Evolutionary conservation across 73 alveolate genomes (phyloP).

Genomic region (Urostyla sp.): DNA sequence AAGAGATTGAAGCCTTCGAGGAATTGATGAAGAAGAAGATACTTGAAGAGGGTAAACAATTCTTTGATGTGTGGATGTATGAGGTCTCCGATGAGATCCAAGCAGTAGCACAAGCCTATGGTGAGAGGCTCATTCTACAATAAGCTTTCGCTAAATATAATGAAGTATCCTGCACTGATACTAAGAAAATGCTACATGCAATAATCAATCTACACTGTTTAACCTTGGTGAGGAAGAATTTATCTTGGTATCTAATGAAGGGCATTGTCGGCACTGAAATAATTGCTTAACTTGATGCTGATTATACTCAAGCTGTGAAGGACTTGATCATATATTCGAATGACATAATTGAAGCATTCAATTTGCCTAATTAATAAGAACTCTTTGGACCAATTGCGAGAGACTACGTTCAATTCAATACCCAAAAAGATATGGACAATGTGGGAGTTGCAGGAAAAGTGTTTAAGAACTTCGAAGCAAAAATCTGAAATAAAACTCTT

Average conservation of each 20-base stretch:
- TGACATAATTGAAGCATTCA: constrained; percentile 24
- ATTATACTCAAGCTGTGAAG: constrained; percentile 15
- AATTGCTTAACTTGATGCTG: constrained; percentile 3
- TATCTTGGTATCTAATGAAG: constrained; percentile 40
- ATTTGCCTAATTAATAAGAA: not conserved
- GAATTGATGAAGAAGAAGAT: constrained; percentile 2
- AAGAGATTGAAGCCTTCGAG: not conserved
- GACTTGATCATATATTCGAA: not conserved
- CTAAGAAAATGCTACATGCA: not conserved
- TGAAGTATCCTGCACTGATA: not conserved
- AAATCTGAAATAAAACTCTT: too few species aligned
- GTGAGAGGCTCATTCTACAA: constrained; percentile 48
- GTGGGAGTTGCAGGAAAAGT: constrained; percentile 35
- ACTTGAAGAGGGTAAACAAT: constrained; percentile 56
- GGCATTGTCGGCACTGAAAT: constrained; percentile 16
- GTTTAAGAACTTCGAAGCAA: too few species aligned
- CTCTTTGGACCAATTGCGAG: constrained; percentile 10
- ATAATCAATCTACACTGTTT: constrained; percentile 20
- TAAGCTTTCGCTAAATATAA: not conserved
- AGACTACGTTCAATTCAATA: constrained; percentile 24
- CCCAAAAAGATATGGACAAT: constrained; percentile 9
- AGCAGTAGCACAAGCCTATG: constrained; percentile 45
- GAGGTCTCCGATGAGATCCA: constrained; percentile 61
- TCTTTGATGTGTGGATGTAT: constrained; percentile 70
- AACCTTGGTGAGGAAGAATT: not conserved